Evolutionary conservation across 2,329 filamentous ascomycete genomes (phyloP).

Genomic region (Sclerotinia glacialis): DNA sequence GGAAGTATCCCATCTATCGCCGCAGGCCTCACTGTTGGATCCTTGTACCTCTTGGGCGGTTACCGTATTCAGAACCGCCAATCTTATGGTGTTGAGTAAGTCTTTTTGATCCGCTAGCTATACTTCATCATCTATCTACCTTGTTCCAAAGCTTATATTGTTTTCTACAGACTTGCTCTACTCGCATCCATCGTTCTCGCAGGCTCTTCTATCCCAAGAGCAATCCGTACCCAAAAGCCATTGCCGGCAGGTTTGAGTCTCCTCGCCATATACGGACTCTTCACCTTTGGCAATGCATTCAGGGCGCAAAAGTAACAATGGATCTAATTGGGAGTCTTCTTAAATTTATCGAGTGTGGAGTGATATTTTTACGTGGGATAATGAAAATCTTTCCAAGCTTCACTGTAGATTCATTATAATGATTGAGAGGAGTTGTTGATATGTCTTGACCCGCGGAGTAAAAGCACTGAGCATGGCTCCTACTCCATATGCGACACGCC

Average conservation of each 20-base stretch:
- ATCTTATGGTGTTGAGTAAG: conserved; percentile 72
- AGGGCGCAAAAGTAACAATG: conserved; percentile 39
- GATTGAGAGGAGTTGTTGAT: conserved; percentile 8
- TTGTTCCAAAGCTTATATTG: conserved; percentile 2
- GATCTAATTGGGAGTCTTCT: conserved; percentile 20
- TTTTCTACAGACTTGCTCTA: conserved; percentile 58
- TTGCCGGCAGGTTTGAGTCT: conserved; percentile 77
- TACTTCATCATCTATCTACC: neutral
- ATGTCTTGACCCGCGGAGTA: neutral
- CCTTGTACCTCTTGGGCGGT: conserved; percentile 72
- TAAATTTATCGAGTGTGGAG: conserved; percentile 36
- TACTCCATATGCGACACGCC: neutral
- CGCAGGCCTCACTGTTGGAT: conserved; percentile 80
- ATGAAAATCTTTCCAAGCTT: conserved; percentile 1
- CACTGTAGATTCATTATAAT: neutral
- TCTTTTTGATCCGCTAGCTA: neutral
- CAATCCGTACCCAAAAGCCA: conserved; percentile 78
- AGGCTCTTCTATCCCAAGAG: conserved; percentile 80
- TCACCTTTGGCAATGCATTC: conserved; percentile 73
- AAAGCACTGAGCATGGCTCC: neutral
- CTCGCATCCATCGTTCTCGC: conserved; percentile 82
- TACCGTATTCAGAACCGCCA: conserved; percentile 73
- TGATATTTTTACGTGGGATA: neutral
- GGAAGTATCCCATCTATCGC: conserved; percentile 82
- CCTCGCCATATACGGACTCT: conserved; percentile 73